These are phyloP conservation scores for Fusarium zealandicum DNA, from an alignment of 2,329 filamentous ascomycete species.

Conservation along the genomic window DNA sequence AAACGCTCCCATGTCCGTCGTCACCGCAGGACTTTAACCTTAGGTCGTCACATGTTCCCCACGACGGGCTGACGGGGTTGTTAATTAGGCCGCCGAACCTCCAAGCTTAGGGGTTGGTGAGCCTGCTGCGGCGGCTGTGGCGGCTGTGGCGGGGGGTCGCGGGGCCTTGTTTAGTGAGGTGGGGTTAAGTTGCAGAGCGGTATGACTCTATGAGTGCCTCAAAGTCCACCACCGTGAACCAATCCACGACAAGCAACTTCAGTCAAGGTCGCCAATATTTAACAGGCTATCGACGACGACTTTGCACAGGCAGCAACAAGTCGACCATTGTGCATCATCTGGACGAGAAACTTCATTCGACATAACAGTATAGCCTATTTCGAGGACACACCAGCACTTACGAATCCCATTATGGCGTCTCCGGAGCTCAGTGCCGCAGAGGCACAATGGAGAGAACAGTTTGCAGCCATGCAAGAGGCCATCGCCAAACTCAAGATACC, in stretches of 20 bases:
- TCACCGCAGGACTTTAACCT: conserved; percentile 26
- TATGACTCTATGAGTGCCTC: conserved; percentile 32
- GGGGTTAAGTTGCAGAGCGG: conserved; percentile 25
- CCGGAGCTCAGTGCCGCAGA: conserved; percentile 51
- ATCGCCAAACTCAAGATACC: conserved; percentile 74
- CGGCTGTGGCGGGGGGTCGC: conserved; percentile 12
- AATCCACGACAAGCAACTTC: conserved; percentile 25
- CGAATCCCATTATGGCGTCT: conserved; percentile 45
- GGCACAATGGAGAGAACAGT: conserved; percentile 82
- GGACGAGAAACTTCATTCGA: conserved; percentile 1
- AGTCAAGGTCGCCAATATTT: conserved; percentile 14
- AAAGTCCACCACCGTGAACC: conserved; percentile 23
- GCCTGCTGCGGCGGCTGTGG: conserved; percentile 24
- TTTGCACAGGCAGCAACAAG: conserved; percentile 24
- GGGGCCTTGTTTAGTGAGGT: conserved; percentile 24
- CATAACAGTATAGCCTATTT: neutral
- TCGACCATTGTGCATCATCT: conserved; percentile 1
- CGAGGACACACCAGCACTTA: neutral
- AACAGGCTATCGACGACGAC: conserved; percentile 22
- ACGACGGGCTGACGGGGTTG: conserved; percentile 30
- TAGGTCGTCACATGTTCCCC: conserved; percentile 41
- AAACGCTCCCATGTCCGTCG: conserved; percentile 23
- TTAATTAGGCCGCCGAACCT: conserved; percentile 25
- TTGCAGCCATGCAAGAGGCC: conserved; percentile 85
- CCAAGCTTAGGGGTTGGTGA: conserved; percentile 23